phyloP scores from a whole-genome alignment of 1,284 basidiomycete species.

The Sporisorium iseilematis-ciliati region DNA sequence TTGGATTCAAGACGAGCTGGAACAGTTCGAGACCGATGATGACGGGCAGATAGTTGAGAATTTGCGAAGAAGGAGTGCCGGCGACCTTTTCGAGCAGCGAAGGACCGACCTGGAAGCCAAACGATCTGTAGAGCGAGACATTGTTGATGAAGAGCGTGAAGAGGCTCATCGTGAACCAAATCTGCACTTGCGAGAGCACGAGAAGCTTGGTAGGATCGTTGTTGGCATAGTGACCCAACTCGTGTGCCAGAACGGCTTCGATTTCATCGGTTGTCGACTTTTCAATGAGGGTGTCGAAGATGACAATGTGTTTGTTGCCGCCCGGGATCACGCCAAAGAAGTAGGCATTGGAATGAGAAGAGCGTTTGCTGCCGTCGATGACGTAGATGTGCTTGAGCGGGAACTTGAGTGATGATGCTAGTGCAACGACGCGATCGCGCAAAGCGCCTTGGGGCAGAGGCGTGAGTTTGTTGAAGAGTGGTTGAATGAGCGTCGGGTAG shows the following conservation, averaged over 20 bases:
- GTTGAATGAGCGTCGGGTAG: constrained; percentile 82
- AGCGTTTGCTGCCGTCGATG: constrained; percentile 95
- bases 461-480: constrained; percentile 95
- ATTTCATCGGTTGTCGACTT: constrained; percentile 80
- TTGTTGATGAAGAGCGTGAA: constrained; percentile 94
- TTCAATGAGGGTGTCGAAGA: constrained; percentile 95
- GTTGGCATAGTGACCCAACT: constrained; percentile 77
- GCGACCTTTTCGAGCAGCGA: constrained; percentile 41
- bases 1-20: constrained; percentile 65
- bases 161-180: constrained; percentile 84
- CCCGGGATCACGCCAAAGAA: constrained; percentile 68
- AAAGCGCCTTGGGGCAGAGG: constrained; percentile 74
- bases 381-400: constrained; percentile 94
- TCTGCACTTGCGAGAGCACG: constrained; percentile 84
- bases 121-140: constrained; percentile 79
- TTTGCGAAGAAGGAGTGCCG: constrained; percentile 23
- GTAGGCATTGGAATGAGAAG: constrained; percentile 88
- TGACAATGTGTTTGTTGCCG: constrained; percentile 76
- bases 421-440: constrained; percentile 62
- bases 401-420: constrained; percentile 78
- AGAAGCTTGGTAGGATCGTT: constrained; percentile 90
- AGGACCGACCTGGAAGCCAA: constrained; percentile 77
- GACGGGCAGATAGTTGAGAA: constrained; percentile 60
- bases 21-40: constrained; percentile 67
- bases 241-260: constrained; percentile 76